phyloP scores from a whole-genome alignment of 768 basidiomycete genomes.

The Serendipita sp. region DNA sequence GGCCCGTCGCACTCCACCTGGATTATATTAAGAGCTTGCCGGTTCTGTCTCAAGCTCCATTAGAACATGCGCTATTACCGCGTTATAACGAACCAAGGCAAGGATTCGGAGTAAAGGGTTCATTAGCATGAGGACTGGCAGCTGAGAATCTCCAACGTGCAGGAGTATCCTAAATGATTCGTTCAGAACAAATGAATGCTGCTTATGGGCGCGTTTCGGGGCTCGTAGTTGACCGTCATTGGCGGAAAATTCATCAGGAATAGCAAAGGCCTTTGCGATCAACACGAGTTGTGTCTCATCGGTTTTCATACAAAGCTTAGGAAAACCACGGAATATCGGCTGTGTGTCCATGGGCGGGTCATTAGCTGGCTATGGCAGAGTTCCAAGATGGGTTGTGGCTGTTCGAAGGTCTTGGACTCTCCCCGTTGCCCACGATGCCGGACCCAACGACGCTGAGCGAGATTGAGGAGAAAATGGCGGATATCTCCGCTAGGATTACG shows the following conservation, averaged over 20 bases:
- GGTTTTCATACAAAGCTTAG: not conserved
- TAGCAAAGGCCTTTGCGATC: not conserved
- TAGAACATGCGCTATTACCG: not conserved
- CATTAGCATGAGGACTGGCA: not conserved
- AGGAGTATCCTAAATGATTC: not conserved
- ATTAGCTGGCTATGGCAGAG: no score
- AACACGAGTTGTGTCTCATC: not conserved
- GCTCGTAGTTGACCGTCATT: not conserved
- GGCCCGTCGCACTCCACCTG: not conserved
- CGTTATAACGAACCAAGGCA: not conserved
- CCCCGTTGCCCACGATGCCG: not conserved
- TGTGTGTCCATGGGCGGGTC: not conserved
- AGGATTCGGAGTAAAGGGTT: not conserved
- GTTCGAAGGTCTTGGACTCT: not conserved
- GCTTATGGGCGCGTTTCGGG: not conserved
- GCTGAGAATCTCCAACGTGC: not conserved
- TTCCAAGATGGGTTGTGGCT: not conserved
- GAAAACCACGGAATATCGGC: not conserved
- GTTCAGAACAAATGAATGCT: not conserved
- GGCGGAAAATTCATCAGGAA: not conserved
- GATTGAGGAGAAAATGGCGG: slow-evolving; percentile 85
- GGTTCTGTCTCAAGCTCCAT: not conserved
- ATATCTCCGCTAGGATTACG: slow-evolving; percentile 77
- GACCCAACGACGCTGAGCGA: slow-evolving; percentile 11
- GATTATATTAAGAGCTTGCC: not conserved